These are phyloP conservation scores for Cercophora scortea DNA, from an alignment of 495 filamentous ascomycete species.

Conservation along the genomic window DNA sequence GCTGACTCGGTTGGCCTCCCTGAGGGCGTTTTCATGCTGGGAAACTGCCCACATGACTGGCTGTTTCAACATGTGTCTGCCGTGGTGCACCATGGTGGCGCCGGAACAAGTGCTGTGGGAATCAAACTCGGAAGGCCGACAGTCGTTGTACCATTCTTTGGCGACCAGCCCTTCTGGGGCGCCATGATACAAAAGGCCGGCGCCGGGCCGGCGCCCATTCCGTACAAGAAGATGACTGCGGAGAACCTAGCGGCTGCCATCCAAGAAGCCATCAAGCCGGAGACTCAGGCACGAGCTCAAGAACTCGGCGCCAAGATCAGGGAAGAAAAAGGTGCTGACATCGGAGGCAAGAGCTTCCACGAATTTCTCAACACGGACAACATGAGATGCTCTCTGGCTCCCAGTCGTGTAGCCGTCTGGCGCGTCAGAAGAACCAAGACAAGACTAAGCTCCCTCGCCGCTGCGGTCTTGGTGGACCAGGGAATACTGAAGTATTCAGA, in stretches of 20 bases:
- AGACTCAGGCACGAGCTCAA: constrained; percentile 47
- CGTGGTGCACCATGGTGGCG: constrained; percentile 78
- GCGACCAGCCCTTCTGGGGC: constrained; percentile 82
- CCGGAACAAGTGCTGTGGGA: constrained; percentile 72
- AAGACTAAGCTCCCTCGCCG: constrained; percentile 61
- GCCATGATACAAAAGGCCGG: constrained; percentile 63
- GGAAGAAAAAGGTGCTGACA: constrained; percentile 54
- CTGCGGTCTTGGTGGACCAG: constrained; percentile 53
- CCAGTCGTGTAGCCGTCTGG: constrained; percentile 62
- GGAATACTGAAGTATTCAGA: constrained; percentile 54
- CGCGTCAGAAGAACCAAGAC: constrained; percentile 54
- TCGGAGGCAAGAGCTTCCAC: constrained; percentile 63
- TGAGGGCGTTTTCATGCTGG: constrained; percentile 67
- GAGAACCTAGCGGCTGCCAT: constrained; percentile 58
- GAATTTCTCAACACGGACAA: constrained; percentile 52
- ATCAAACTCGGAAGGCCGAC: constrained; percentile 63
- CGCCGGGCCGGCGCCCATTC: constrained; percentile 65
- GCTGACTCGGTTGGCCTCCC: constrained; percentile 51
- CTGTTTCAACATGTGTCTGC: constrained; percentile 66
- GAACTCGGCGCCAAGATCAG: constrained; percentile 54
- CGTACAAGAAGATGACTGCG: constrained; percentile 57
- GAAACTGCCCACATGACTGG: constrained; percentile 77
- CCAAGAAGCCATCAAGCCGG: constrained; percentile 45
- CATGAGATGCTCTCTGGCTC: constrained; percentile 58
- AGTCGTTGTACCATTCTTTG: constrained; percentile 76